These are phyloP conservation scores for Angomonas ambiguus DNA, from an alignment of 208 protist species.

Conservation along the genomic window DNA sequence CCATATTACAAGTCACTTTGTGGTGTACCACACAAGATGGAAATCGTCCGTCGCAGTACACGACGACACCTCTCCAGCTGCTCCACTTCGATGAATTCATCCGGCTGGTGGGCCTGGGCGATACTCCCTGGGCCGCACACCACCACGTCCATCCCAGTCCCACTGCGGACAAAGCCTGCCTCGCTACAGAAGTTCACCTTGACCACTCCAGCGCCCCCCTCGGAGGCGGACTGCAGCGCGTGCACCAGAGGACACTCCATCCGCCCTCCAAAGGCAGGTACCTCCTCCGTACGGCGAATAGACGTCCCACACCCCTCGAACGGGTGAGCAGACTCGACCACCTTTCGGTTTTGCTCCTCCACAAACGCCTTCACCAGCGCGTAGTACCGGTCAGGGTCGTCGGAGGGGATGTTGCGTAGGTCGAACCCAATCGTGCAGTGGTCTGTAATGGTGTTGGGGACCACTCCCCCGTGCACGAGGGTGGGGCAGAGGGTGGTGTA, in stretches of 20 bases:
- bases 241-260: slow-evolving; percentile 21
- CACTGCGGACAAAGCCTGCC: slow-evolving; percentile 38
- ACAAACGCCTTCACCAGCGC: slow-evolving; percentile 31
- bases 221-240: slow-evolving; percentile 19
- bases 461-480: slow-evolving; percentile 32
- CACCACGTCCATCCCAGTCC: slow-evolving; percentile 42
- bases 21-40: slow-evolving; percentile 21
- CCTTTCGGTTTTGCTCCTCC: slow-evolving; percentile 11
- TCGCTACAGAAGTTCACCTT: slow-evolving; percentile 60
- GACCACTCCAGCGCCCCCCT: slow-evolving; percentile 9
- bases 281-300: slow-evolving; percentile 16
- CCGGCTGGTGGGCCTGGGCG: slow-evolving; percentile 55
- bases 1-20: slow-evolving; percentile 24
- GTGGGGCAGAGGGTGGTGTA: slow-evolving; percentile 38
- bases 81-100: slow-evolving; percentile 59
- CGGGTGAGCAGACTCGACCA: slow-evolving; percentile 15
- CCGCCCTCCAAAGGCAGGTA: slow-evolving; percentile 23
- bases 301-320: neutral
- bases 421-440: slow-evolving; percentile 39
- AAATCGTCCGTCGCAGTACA: slow-evolving; percentile 29
- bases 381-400: slow-evolving; percentile 19
- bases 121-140: slow-evolving; percentile 63
- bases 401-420: slow-evolving; percentile 47
- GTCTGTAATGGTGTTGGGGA: slow-evolving; percentile 52
- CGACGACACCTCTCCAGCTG: slow-evolving; percentile 40